Percentiles rank a stretch among this genome's conserved stretches.
These are phyloP conservation scores for Hordeum pubiflorum DNA, from an alignment of 202 grass and related monocot genomes.

Conservation along the genomic window DNA sequence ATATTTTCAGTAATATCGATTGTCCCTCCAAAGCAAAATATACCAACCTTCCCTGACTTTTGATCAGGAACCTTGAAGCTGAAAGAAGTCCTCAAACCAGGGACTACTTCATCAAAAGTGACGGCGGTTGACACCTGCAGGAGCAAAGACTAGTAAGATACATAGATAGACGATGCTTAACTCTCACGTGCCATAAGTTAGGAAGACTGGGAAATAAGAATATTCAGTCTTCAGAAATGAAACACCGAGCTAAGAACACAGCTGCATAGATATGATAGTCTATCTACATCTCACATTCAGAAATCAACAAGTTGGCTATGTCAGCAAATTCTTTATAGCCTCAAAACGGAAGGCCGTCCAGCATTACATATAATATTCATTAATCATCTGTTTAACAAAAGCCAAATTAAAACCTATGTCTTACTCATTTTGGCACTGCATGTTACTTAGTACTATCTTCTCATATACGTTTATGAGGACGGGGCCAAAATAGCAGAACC, in stretches of 20 bases:
- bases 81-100: slow-evolving; percentile 67
- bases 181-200: not conserved
- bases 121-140: slow-evolving; percentile 67
- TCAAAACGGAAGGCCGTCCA: not conserved
- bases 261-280: not conserved
- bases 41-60: slow-evolving; percentile 77
- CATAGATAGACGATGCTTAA: not conserved
- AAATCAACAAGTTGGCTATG: not conserved
- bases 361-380: not conserved
- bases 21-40: not conserved
- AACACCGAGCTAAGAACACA: not conserved
- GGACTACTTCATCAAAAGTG: slow-evolving; percentile 63
- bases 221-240: not conserved
- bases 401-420: not conserved
- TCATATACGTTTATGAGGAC: not conserved
- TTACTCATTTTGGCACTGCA: not conserved
- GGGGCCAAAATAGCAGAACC: not conserved
- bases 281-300: slow-evolving; percentile 4
- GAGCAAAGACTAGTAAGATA: slow-evolving; percentile 28
- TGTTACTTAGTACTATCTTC: not conserved
- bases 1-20: not conserved
- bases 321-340: not conserved
- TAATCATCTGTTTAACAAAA: not conserved
- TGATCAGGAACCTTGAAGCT: slow-evolving; percentile 82
- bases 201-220: not conserved